Conservation (phyloP, 2,329 filamentous ascomycete genomes). For the Neofusicoccum ribis region DNA sequence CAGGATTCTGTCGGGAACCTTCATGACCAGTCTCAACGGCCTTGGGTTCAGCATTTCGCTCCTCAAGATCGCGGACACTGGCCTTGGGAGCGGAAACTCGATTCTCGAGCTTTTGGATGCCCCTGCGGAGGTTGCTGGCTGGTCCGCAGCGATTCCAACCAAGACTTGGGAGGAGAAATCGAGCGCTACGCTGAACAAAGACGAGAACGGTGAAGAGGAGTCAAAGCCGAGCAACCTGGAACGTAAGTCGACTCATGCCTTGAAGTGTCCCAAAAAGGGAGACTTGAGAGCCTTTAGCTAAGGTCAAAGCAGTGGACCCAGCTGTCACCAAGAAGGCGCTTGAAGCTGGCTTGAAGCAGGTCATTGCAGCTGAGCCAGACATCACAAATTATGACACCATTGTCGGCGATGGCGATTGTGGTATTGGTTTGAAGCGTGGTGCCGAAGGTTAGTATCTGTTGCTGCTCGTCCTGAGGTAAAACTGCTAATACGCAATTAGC, state of each 20-base stretch:
- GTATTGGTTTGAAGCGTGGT: constrained; percentile 80
- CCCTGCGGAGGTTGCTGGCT: constrained; percentile 66
- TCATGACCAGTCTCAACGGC: constrained; percentile 72
- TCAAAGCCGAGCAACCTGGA: constrained; percentile 55
- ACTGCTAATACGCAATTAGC: constrained; percentile 26
- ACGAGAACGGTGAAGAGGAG: constrained; percentile 43
- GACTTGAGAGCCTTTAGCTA: background rate
- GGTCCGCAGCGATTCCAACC: constrained; percentile 61
- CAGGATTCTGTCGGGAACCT: constrained; percentile 65
- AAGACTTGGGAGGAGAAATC: constrained; percentile 59
- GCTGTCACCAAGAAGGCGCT: constrained; percentile 53
- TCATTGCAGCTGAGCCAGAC: constrained; percentile 65
- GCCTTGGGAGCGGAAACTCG: constrained; percentile 56
- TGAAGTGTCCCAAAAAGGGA: background rate
- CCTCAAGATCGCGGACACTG: constrained; percentile 63
- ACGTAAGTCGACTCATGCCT: constrained; percentile 38
- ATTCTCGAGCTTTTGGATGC: constrained; percentile 70
- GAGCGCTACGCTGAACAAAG: constrained; percentile 44
- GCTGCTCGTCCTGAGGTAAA: background rate
- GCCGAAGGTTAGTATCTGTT: constrained; percentile 60
- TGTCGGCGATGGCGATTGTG: constrained; percentile 88
- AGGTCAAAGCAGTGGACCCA: constrained; percentile 50
- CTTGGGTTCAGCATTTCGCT: constrained; percentile 70
- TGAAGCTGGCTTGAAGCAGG: constrained; percentile 56
- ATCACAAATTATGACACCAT: constrained; percentile 73